Base-by-base conservation (phyloP, 768 basidiomycete species). In the Boletus bicolor region DNA sequence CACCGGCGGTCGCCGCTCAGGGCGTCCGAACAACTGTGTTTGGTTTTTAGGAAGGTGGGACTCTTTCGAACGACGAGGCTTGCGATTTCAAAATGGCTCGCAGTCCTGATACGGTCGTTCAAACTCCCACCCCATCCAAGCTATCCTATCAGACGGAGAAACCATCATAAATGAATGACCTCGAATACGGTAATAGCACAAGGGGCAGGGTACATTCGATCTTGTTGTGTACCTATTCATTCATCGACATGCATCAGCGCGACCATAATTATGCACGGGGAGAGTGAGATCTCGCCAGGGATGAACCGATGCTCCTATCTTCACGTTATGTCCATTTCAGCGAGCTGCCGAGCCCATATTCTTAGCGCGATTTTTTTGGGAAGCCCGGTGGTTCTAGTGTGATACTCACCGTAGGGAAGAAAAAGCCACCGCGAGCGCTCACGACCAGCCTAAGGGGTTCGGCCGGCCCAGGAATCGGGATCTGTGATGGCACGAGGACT, bases 361-460 rank as follows among this genome's bases (percentile, higher is more conserved):
- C 42, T 28, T 49, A 10, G 34, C 21, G n/a, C 19, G 15, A 12
- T 35, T n/a, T 43, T 24, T 45, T 19, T 7, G 24, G 42, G 55
- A 19, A 56, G 38, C 24, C 42, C 17, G 36, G 45, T n/a, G 21
- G 46, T 37, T 49, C 38, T 35, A 35, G 34, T 43, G 45, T 30
- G 28, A 28, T 21, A 5, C 17, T 30, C 39, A 21, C 50, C 45
- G 41, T 24, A 53, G 41, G 38, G 30, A 44, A 11, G 26, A 12
- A 39, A 62, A 58, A 58, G 2, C 46, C 43, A 4, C 57, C 53
- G 61, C 53, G 57, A 61, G 38, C 19, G 39, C 62, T 63, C 56
- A 49, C 56, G 24, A n/a, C 37, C 26, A 17, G n/a, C 39, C 32
- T 59, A 24, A 24, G 21, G 26, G 37, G 14, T 41, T 38, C 26